A percentile compares a stretch with the other conserved stretches of the same genome.
Evolutionary conservation across 306 rosid species (phyloP).

Genomic region (Cicer yamashitae): DNA sequence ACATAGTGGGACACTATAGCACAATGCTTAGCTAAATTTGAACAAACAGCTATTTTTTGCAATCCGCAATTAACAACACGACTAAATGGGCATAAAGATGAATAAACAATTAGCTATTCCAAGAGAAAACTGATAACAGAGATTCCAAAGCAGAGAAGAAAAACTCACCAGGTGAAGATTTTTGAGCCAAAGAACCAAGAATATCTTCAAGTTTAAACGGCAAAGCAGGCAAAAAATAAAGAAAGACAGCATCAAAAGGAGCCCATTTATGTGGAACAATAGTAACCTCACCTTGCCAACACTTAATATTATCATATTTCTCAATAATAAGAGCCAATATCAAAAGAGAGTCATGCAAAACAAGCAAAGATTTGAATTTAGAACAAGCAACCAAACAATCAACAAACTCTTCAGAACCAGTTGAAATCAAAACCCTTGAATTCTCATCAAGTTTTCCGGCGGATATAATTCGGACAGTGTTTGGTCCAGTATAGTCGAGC

Average conservation of each 20-base stretch:
- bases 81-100: neutral
- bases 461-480: constrained; percentile 59
- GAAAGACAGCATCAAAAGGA: constrained; percentile 75
- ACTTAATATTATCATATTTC: constrained; percentile 76
- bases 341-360: constrained; percentile 80
- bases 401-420: constrained; percentile 78
- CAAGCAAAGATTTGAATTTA: constrained; percentile 53
- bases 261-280: constrained; percentile 78
- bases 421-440: constrained; percentile 75
- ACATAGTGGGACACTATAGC: neutral
- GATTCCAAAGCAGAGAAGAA: neutral
- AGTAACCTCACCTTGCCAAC: constrained; percentile 93
- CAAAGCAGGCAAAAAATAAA: constrained; percentile 84
- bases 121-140: neutral
- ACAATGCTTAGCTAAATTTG: neutral
- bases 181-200: constrained; percentile 64
- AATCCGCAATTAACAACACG: neutral
- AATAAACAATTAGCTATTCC: neutral
- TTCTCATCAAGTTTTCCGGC: constrained; percentile 66
- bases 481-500: constrained; percentile 60
- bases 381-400: constrained; percentile 61
- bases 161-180: constrained; percentile 62
- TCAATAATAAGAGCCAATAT: constrained; percentile 71
- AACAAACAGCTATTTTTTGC: neutral
- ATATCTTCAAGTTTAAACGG: constrained; percentile 64